These are phyloP conservation scores for Solanum hybrid DNA, from an alignment of 305 asterid species.

Conservation along the genomic window DNA sequence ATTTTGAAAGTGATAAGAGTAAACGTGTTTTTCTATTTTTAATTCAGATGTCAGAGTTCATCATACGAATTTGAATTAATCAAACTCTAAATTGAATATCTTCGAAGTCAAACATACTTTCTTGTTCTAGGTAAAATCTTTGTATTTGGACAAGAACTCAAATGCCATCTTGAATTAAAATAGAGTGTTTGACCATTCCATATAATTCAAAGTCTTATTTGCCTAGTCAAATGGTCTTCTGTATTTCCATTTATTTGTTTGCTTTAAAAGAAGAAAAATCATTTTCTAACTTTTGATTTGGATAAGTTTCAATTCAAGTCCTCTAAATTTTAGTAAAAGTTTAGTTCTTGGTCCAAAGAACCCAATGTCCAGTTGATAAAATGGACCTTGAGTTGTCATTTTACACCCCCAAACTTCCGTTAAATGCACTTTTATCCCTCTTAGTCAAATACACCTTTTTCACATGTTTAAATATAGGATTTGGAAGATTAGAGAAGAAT, in stretches of 20 bases:
- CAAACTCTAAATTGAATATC: accelerated
- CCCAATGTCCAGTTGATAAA: not conserved
- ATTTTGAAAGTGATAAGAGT: accelerated
- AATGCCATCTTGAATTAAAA: not conserved
- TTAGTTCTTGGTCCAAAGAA: not conserved
- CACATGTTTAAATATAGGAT: not conserved
- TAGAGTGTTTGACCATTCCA: not conserved
- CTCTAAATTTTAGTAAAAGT: not conserved
- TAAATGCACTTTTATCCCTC: not conserved
- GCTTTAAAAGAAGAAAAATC: not conserved
- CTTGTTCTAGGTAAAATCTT: not conserved
- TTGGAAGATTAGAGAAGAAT: not conserved
- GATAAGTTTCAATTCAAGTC: not conserved
- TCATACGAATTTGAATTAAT: not conserved
- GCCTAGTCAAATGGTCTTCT: not conserved
- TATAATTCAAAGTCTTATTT: not conserved
- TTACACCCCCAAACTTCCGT: not conserved
- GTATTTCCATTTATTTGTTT: not conserved
- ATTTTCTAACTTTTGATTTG: not conserved
- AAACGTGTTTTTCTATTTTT: accelerated
- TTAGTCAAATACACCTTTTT: not conserved
- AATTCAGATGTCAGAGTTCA: not conserved
- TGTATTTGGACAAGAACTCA: not conserved
- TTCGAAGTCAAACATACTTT: not conserved
- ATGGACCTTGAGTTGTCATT: not conserved